Conservation (phyloP, 2,329 filamentous ascomycete species). For the Aquanectria penicillioides region DNA sequence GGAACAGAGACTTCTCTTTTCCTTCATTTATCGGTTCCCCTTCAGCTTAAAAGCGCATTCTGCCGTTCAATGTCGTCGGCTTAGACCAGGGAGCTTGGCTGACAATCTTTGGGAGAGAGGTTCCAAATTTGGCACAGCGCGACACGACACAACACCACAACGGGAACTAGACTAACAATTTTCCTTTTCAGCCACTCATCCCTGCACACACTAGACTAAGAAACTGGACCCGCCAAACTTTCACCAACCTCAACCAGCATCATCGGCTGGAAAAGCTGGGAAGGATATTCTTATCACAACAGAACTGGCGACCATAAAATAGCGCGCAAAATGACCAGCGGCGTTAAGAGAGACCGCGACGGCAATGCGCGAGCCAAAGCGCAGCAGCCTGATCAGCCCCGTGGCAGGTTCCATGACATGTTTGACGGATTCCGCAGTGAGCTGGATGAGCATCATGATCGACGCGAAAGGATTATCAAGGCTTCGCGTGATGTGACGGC, state of each 20-base stretch:
- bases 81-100: constrained; percentile 19
- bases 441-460: constrained; percentile 93
- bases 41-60: background rate
- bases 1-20: background rate
- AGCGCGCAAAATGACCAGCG: constrained; percentile 46
- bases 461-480: constrained; percentile 90
- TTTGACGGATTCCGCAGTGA: constrained; percentile 89
- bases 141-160: constrained; percentile 24
- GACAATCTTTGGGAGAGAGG: constrained; percentile 14
- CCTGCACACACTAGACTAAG: constrained; percentile 32
- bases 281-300: constrained; percentile 7
- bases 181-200: constrained; percentile 25
- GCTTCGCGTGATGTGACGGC: constrained; percentile 92
- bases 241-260: constrained; percentile 36
- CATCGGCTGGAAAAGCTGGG: constrained; percentile 4
- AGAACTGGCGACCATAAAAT: constrained; percentile 20
- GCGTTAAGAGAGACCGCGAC: constrained; percentile 64
- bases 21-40: background rate
- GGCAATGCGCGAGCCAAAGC: constrained; percentile 58
- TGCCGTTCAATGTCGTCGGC: constrained; percentile 10
- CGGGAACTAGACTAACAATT: constrained; percentile 37
- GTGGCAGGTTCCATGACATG: constrained; percentile 71
- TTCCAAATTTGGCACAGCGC: constrained; percentile 14
- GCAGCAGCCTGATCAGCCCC: constrained; percentile 45
- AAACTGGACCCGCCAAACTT: constrained; percentile 26